A percentile compares a stretch with the other conserved stretches of the same genome.
Conservation (phyloP, 495 filamentous ascomycete species). For the Neurospora sp. region DNA sequence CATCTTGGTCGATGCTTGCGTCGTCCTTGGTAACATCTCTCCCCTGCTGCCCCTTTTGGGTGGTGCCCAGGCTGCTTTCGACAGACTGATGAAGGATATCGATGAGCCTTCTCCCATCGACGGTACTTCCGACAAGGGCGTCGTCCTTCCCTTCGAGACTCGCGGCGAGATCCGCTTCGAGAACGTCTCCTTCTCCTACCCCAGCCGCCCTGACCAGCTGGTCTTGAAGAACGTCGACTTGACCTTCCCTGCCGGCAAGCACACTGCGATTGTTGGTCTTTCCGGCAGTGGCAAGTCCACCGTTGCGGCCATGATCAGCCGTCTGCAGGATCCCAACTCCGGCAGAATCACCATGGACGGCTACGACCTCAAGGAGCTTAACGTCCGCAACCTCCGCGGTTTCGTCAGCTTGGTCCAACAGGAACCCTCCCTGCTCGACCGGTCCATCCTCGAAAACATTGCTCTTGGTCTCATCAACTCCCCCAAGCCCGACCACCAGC, state of each 20-base stretch:
- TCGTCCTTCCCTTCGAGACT: constrained; percentile 53
- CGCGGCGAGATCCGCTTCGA: constrained; percentile 66
- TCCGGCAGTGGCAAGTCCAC: constrained; percentile 68
- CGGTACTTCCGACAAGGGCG: constrained; percentile 51
- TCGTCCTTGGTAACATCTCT: constrained; percentile 73
- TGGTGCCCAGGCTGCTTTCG: constrained; percentile 65
- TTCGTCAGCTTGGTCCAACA: constrained; percentile 75
- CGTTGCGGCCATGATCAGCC: constrained; percentile 75
- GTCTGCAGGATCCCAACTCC: constrained; percentile 76
- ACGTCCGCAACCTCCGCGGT: constrained; percentile 74
- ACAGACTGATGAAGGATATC: constrained; percentile 81
- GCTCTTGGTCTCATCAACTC: constrained; percentile 80
- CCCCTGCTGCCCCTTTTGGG: constrained; percentile 66
- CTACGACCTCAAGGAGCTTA: constrained; percentile 63
- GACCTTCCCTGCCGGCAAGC: constrained; percentile 69
- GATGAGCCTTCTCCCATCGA: constrained; percentile 74
- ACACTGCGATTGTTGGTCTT: constrained; percentile 58
- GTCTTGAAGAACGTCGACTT: constrained; percentile 74
- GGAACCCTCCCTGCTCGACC: constrained; percentile 71
- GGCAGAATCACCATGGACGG: constrained; percentile 72
- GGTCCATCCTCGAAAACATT: constrained; percentile 76
- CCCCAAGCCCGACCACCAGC: constrained; percentile 48
- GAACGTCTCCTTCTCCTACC: constrained; percentile 81
- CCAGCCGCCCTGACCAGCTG: constrained; percentile 73
- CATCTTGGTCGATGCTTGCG: constrained; percentile 19